A percentile compares a stretch with the other conserved stretches of the same genome.
These are phyloP conservation scores for Trichocomaceae sp. DNA, from an alignment of 2,329 filamentous ascomycete species.

Conservation along the genomic window DNA sequence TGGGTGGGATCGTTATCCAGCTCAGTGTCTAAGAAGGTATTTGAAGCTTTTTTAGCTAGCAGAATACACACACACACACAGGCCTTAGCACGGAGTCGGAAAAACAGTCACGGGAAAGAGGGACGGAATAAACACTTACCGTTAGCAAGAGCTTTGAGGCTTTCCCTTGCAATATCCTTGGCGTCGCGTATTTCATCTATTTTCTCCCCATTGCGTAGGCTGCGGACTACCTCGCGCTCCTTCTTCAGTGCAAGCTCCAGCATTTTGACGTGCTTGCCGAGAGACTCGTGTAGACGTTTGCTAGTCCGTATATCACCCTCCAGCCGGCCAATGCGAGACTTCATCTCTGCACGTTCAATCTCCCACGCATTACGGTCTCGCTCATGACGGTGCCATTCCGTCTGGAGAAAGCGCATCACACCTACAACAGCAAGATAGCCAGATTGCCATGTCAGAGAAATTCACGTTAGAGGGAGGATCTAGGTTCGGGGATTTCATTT, in stretches of 20 bases:
- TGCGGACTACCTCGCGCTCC: constrained; percentile 64
- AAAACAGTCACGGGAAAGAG: not conserved
- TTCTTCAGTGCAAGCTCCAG: constrained; percentile 82
- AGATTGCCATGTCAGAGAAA: not conserved
- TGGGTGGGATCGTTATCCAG: constrained; percentile 33
- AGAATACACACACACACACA: constrained; percentile 12
- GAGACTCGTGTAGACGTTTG: constrained; percentile 78
- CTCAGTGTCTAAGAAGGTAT: constrained; percentile 48
- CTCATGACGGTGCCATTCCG: constrained; percentile 98
- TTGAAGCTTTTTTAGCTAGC: constrained; percentile 42
- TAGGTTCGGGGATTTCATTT: too few relatives aligned
- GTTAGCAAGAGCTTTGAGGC: constrained; percentile 33
- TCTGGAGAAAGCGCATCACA: constrained; percentile 98
- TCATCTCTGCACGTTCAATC: constrained; percentile 98
- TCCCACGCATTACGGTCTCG: constrained; percentile 98
- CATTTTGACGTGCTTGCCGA: constrained; percentile 85
- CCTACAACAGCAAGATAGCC: constrained; percentile 47
- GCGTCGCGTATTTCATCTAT: constrained; percentile 42
- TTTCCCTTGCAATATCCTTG: constrained; percentile 42
- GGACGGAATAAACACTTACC: constrained; percentile 21
- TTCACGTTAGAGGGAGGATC: not conserved
- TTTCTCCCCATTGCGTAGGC: constrained; percentile 45
- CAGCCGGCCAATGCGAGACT: constrained; percentile 87
- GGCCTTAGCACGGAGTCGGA: constrained; percentile 6
- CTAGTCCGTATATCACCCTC: constrained; percentile 84